Base-by-base conservation (phyloP, 768 basidiomycete genomes). In the Fomitopsis pulvina region DNA sequence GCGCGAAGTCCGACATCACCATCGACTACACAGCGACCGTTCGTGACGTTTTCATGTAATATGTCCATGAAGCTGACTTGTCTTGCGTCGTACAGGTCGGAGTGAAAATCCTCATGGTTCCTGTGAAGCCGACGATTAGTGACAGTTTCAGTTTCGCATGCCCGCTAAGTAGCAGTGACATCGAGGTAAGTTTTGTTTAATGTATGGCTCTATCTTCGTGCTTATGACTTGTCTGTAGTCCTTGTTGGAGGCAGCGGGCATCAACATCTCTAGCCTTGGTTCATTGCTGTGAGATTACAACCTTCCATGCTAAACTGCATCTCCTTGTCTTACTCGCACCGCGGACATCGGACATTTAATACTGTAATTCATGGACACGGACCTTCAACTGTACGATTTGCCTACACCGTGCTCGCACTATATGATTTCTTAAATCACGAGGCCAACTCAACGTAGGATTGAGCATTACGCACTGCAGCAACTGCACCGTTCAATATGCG, bases 21-120 rank as follows among this genome's bases (percentile, higher is more conserved):
- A 71, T 92, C 24, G 60, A 78, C 27, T 89, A 89, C 59, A 78
- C 80, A 53, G 77, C 92, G 37, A 81, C 75, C 51, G 87, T 81
- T 47, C 54, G 78, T 64, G 10, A 25, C 12, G 26, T 45, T 24
- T 14, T 21, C 40, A 12, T 29, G 25, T 21, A 18, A n/a, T 8
- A n/a, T 28, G 43, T 6, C 25, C 5, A 18, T 16, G 20, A n/a
- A 22, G 48, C 14, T n/a, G 24, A 4, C 18, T 11, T 48, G 46
- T 54, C 41, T 47, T 26, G 29, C 30, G 24, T 32, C 39, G 21
- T 3, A 52, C 50, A 89, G 85, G 65, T 89, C 49, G 79, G 70
- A n/a, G 63, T 92, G 48, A 73, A 74, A 29, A 73, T 89, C 14
- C 58, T 87, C n/a, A 66, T 82, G 48, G 70, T 88, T 39, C 78